Evolutionary conservation across 805 yeast genomes (phyloP), one percentile per base, ranked within the genome.

Genomic region (Starmerella roubikii): DNA sequence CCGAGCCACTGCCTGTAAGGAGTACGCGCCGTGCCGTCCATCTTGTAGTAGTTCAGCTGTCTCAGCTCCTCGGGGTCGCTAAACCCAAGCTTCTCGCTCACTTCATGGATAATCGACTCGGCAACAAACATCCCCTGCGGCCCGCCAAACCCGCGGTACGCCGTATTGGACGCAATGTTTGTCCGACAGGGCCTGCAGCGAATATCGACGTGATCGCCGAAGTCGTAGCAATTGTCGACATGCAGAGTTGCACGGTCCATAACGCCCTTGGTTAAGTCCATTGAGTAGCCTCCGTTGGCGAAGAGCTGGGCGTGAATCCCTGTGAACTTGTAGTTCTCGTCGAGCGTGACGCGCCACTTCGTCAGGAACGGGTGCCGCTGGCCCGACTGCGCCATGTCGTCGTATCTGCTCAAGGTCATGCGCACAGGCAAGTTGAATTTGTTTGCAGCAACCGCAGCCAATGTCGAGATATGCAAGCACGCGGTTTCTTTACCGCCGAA

Each of bases 401-500:
- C 72, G 27, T 52, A 50, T 22, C 72, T 54, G 17, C 59, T 55
- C 39, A 65, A 46, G 31, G 60, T 56, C 56, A 66, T 54, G 32
- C 71, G 54, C 4, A 67, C 64, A 1, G 72, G 70, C 36, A 61
- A 50, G 24, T 56, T 55, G 49, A 58, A 62, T 42, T 67, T 67
- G 38, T 55, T 55, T 2, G 72, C 71, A 13, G 64, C 68, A 9
- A 66, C 53, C 7, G 66, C 59, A 1, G 66, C 64, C 25, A 66
- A 37, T 2, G 65, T 54, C 2, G 68, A 58, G 16, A 58, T 44
- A 38, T 55, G 67, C 19, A 65, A 54, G 4, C 67, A 54, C 34
- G 71, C 52, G 3, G 67, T 59, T 45, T 67, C 72, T 42, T 67
- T 67, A 34, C 72, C 72, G 19, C 72, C 72, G 46, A 67, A 67